phyloP scores from a whole-genome alignment of 129 eudicot genomes.

The Flaveria bidentis region DNA sequence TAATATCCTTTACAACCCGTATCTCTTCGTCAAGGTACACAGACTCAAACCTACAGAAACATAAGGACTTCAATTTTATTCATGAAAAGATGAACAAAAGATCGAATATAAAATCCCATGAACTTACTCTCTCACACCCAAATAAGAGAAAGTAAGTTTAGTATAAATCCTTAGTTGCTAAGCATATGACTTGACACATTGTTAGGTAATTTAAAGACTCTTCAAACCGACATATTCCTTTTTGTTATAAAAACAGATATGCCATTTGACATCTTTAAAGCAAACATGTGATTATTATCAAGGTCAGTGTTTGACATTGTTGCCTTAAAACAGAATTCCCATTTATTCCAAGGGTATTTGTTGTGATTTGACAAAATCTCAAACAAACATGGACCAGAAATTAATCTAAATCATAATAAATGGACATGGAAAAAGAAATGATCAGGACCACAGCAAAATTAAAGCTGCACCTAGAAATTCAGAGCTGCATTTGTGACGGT shows the following conservation, averaged over 20 bases:
- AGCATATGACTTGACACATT: not conserved
- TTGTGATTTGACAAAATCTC: too few species aligned
- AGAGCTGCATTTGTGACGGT: too few species aligned
- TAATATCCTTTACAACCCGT: slow-evolving; percentile 85
- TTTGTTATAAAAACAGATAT: not conserved
- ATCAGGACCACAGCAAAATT: too few species aligned
- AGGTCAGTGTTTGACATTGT: too few species aligned
- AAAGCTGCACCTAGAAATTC: too few species aligned
- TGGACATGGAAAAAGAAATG: too few species aligned
- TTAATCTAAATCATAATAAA: too few species aligned
- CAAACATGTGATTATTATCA: too few species aligned
- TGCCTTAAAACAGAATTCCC: too few species aligned
- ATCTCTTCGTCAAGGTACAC: slow-evolving; percentile 76
- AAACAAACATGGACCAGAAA: too few species aligned
- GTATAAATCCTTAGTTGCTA: not conserved
- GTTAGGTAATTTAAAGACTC: not conserved
- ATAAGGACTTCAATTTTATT: slow-evolving; percentile 16
- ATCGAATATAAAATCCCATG: not conserved
- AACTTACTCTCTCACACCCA: not conserved
- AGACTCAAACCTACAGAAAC: slow-evolving; percentile 73
- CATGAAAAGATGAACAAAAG: not conserved
- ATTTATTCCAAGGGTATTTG: too few species aligned
- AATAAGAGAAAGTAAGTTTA: slow-evolving; percentile 12
- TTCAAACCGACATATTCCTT: not conserved
- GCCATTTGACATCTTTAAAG: too few species aligned